Evolutionary conservation across 202 grass and related monocot genomes (phyloP).

Genomic region (Brachypodium distachyon): DNA sequence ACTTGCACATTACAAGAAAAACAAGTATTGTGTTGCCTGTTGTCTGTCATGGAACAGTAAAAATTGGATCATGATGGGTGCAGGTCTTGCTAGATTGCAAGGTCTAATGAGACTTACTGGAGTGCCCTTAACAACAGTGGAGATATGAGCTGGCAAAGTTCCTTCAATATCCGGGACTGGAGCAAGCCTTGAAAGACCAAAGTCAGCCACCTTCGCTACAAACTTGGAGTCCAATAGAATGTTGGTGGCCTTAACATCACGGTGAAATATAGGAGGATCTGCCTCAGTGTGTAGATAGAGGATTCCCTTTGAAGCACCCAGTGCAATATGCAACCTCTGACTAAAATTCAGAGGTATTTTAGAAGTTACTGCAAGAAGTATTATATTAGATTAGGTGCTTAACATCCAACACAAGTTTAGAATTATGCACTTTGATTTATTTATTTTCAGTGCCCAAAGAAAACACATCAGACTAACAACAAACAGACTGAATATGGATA

Average conservation of each 20-base stretch:
- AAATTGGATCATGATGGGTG: background rate
- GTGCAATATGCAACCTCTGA: slow-evolving; percentile 56
- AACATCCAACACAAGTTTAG: background rate
- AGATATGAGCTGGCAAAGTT: slow-evolving; percentile 52
- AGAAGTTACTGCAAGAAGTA: slow-evolving; percentile 31
- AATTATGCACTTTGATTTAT: background rate
- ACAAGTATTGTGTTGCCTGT: background rate
- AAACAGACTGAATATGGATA: background rate
- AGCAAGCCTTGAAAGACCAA: slow-evolving; percentile 91
- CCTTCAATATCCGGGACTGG: slow-evolving; percentile 67
- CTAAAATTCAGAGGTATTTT: slow-evolving; percentile 54
- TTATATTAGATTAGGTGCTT: background rate
- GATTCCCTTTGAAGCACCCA: slow-evolving; percentile 81
- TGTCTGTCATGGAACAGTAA: background rate
- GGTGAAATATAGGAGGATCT: slow-evolving; percentile 92
- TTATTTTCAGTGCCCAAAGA: background rate
- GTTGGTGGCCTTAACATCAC: slow-evolving; percentile 96
- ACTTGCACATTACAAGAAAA: background rate
- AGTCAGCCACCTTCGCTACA: slow-evolving; percentile 87
- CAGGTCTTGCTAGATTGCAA: no score
- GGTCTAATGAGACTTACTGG: slow-evolving; percentile 51
- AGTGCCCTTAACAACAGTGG: slow-evolving; percentile 88
- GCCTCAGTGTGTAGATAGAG: slow-evolving; percentile 91
- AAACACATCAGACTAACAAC: background rate
- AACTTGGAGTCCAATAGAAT: slow-evolving; percentile 88